Evolutionary conservation across 2,329 filamentous ascomycete genomes (phyloP), one percentile per base, ranked within the genome.

Genomic region (Botrytis aclada): DNA sequence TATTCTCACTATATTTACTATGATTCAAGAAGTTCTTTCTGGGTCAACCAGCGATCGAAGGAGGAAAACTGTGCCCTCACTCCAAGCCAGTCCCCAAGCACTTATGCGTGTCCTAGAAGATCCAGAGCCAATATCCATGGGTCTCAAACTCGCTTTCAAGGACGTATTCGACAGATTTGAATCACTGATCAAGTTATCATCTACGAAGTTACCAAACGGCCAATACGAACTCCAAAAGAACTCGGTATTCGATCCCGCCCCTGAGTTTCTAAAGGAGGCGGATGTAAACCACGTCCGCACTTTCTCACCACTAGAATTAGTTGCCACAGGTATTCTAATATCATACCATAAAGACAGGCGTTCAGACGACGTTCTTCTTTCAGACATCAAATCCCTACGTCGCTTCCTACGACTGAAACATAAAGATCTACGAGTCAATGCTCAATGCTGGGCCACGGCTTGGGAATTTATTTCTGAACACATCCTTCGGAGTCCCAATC

Each of bases 261-360:
- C 80, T 0, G 64, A 76, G 20, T 77, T 78, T 72, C 51, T 82
- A 60, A 72, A 69, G 64, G 71, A 75, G 73, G 69, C 74, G 70
- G 72, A 72, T 25, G 63, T 80, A 8, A 75, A 74, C 16, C 78
- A 82, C 47, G 79, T 80, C 54, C 77, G 78, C 45, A 82, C 79
- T 20, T 82, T 82, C 73, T 80, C 79, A 4, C 81, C 81, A 1
- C 72, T 82, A 16, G 81, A 82, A 54, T 77, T 82, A 25, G 75
- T 82, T 41, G 78, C 78, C 10, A 77, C 80, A 7, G 80, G 78
- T 2, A 76, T 82, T 54, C 69, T 82, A 5, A 77, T 82, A 20
- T 76, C 79, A 14, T 76, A 76, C 20, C 77, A 82, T 56, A 80
- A 79, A 74, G 76, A 77, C 3, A 72, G 76, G 29, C 76, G 80